phyloP scores from a whole-genome alignment of 805 yeast genomes.

The Pichia ethanolica region DNA sequence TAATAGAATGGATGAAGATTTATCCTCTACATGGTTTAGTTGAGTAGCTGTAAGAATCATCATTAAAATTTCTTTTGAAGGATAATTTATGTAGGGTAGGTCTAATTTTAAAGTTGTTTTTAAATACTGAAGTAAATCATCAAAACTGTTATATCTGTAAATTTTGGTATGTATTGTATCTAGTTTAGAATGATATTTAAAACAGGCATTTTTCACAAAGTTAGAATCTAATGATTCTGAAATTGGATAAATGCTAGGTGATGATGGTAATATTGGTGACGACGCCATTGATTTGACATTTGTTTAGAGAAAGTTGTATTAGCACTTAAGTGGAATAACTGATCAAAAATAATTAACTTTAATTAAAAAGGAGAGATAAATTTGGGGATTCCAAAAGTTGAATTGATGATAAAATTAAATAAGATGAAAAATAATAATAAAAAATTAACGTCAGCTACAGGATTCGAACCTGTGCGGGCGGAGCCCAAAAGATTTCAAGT shows the following conservation, averaged over 20 bases:
- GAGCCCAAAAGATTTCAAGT: conserved; percentile 16
- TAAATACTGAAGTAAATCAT: conserved; percentile 1
- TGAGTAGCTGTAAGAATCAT: conserved; percentile 7
- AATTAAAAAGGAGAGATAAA: too few species aligned
- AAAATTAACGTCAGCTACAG: conserved; percentile 15
- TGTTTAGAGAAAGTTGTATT: too few species aligned
- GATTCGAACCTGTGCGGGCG: conserved; percentile 16
- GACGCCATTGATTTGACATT: not conserved
- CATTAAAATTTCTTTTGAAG: conserved; percentile 1
- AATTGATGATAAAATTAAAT: too few species aligned
- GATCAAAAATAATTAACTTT: too few species aligned
- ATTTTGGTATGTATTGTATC: conserved; percentile 6
- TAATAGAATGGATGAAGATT: not conserved
- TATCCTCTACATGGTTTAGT: conserved; percentile 4
- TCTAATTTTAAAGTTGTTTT: not conserved
- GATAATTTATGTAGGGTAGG: conserved; percentile 6
- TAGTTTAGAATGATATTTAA: conserved; percentile 1
- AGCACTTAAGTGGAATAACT: too few species aligned
- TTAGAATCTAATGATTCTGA: not conserved
- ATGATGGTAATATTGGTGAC: not conserved
- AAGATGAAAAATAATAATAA: not conserved
- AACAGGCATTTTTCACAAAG: not conserved
- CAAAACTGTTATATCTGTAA: conserved; percentile 5
- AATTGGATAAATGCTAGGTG: not conserved
- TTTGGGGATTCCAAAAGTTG: too few species aligned